Conservation (phyloP, 176 grass and related monocot genomes). For the Alloteropsis semialata region DNA sequence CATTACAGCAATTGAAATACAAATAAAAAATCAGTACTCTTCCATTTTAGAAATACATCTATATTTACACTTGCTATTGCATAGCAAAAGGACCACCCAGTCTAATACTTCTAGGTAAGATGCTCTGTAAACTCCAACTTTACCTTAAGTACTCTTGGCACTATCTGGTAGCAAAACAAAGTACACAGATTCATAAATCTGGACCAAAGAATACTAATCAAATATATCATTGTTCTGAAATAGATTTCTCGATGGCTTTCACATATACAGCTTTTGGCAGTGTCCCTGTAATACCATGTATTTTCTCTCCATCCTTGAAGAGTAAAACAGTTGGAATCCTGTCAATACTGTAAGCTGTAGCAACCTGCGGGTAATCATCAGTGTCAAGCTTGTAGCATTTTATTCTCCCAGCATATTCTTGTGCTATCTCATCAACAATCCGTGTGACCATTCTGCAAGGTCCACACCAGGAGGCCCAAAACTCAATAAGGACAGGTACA, state of each 20-base stretch:
- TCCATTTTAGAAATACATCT: conserved; percentile 9
- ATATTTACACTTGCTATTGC: conserved; percentile 34
- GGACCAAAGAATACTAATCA: conserved; percentile 4
- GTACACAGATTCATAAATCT: conserved; percentile 13
- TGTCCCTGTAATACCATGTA: conserved; percentile 79
- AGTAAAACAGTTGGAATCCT: conserved; percentile 80
- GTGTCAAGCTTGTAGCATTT: conserved; percentile 77
- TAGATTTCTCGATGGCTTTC: conserved; percentile 73
- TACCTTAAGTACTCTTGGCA: conserved; percentile 19
- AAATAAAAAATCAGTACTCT: background rate
- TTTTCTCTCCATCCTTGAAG: conserved; percentile 89
- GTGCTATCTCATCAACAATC: conserved; percentile 68
- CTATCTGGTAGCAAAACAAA: background rate
- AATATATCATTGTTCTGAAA: conserved; percentile 51
- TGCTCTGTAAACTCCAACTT: conserved; percentile 27
- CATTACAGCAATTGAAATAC: conserved; percentile 24
- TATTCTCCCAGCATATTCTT: conserved; percentile 76
- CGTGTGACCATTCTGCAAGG: conserved; percentile 75
- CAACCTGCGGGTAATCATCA: conserved; percentile 71
- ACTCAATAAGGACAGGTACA: conserved; percentile 77
- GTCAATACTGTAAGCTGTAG: conserved; percentile 50
- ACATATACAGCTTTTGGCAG: conserved; percentile 81
- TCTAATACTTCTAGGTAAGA: background rate
- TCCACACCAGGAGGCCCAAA: conserved; percentile 94
- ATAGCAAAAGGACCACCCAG: conserved; percentile 20